Evolutionary conservation across 2,329 filamentous ascomycete species (phyloP).

Genomic region (Epichloe typhina): DNA sequence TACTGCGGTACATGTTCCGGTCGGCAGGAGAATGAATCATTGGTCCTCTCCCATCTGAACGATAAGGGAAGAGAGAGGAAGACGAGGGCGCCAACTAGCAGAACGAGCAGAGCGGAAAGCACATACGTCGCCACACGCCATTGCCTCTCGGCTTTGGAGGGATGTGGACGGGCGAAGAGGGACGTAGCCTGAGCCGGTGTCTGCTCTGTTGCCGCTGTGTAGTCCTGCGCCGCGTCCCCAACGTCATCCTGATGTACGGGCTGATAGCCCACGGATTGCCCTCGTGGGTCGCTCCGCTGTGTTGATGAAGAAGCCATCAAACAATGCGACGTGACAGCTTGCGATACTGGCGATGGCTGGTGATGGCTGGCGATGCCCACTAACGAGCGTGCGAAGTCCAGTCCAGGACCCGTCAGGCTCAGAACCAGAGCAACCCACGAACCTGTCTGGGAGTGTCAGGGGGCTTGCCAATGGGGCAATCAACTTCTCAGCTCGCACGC

Average conservation of each 20-base stretch:
- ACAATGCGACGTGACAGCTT: background rate
- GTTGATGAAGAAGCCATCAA: slow-evolving; percentile 5
- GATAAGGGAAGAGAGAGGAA: slow-evolving; percentile 22
- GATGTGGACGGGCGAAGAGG: slow-evolving; percentile 5
- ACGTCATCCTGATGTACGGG: slow-evolving; percentile 21
- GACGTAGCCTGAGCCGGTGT: background rate
- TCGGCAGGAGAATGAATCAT: slow-evolving; percentile 17
- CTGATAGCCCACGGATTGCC: slow-evolving; percentile 16
- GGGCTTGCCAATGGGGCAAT: too few relatives aligned
- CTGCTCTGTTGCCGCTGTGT: background rate
- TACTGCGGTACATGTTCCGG: slow-evolving; percentile 42
- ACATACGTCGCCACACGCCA: slow-evolving; percentile 18
- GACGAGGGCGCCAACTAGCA: slow-evolving; percentile 25
- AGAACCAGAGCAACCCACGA: too few relatives aligned
- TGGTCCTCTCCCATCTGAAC: slow-evolving; percentile 9
- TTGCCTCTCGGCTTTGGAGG: slow-evolving; percentile 12
- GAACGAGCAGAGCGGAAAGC: slow-evolving; percentile 21
- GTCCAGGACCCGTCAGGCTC: background rate
- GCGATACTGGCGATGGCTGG: background rate
- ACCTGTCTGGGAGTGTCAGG: too few relatives aligned
- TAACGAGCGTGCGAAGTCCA: background rate
- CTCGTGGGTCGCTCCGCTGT: slow-evolving; percentile 6
- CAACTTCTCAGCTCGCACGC: too few relatives aligned
- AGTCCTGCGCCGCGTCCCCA: background rate
- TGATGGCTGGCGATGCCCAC: background rate